Conservation (phyloP, 768 basidiomycete genomes). For the Tricholoma bakamatsutake region DNA sequence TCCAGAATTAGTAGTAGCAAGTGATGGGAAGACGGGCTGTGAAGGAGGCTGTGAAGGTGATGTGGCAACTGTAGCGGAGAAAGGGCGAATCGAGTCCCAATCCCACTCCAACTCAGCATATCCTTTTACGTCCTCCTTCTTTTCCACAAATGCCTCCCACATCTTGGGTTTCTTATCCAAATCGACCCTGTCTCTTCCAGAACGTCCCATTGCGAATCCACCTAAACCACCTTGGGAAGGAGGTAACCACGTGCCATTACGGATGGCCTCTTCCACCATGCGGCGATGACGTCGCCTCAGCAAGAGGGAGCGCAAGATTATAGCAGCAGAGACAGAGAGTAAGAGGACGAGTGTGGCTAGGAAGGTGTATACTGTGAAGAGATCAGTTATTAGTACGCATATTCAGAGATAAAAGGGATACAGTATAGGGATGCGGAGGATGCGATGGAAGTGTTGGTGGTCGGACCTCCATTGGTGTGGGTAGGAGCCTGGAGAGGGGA, state of each 20-base stretch:
- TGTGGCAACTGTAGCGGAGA: conserved; percentile 24
- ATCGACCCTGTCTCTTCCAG: conserved; percentile 26
- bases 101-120: conserved; percentile 15
- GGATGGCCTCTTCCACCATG: conserved; percentile 57
- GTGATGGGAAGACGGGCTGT: neutral
- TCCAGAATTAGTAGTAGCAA: neutral
- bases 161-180: conserved; percentile 40
- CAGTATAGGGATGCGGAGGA: conserved; percentile 24
- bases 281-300: conserved; percentile 57
- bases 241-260: conserved; percentile 56
- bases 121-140: conserved; percentile 1
- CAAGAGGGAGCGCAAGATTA: conserved; percentile 58
- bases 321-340: conserved; percentile 59
- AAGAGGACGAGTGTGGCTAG: conserved; percentile 65
- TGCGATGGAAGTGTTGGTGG: conserved; percentile 5
- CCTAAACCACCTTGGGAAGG: conserved; percentile 20
- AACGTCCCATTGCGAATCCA: conserved; percentile 6
- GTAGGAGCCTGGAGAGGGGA: neutral
- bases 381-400: conserved; percentile 20
- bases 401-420: conserved; percentile 10
- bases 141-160: conserved; percentile 40
- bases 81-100: conserved; percentile 30
- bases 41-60: neutral
- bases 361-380: conserved; percentile 38
- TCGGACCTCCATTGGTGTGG: neutral